These are phyloP conservation scores for Talaromyces piceae DNA, from an alignment of 2,329 filamentous ascomycete genomes.

Conservation along the genomic window DNA sequence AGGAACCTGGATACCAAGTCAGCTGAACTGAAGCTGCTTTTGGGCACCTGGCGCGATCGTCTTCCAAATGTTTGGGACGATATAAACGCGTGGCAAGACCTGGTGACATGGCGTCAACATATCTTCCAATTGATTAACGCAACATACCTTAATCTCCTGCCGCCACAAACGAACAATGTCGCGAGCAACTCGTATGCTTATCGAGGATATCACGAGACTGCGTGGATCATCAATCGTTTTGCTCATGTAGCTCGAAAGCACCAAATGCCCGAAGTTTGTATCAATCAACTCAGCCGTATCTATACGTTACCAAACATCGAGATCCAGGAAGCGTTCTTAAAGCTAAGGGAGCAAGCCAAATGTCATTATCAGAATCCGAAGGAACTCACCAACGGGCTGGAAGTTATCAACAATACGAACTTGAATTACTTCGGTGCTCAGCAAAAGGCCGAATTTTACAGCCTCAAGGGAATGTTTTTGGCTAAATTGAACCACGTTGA, in stretches of 20 bases:
- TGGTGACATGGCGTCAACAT: slow-evolving; percentile 99
- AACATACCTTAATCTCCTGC: slow-evolving; percentile 80
- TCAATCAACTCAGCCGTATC: slow-evolving; percentile 91
- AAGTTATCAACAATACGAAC: slow-evolving; percentile 99
- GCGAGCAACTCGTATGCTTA: slow-evolving; percentile 93
- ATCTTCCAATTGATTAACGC: slow-evolving; percentile 97
- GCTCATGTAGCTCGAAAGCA: slow-evolving; percentile 97
- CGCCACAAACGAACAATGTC: slow-evolving; percentile 69
- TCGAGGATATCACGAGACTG: slow-evolving; percentile 94
- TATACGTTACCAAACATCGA: slow-evolving; percentile 99
- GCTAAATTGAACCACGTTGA: slow-evolving; percentile 86
- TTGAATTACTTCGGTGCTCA: slow-evolving; percentile 94
- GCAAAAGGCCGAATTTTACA: slow-evolving; percentile 99
- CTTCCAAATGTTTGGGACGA: slow-evolving; percentile 98
- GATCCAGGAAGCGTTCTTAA: slow-evolving; percentile 97
- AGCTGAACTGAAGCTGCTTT: slow-evolving; percentile 84
- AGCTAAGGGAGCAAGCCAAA: slow-evolving; percentile 95
- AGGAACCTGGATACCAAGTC: slow-evolving; percentile 88
- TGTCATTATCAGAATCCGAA: slow-evolving; percentile 96
- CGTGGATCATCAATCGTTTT: slow-evolving; percentile 99
- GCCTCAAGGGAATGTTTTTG: slow-evolving; percentile 97
- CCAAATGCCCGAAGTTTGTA: slow-evolving; percentile 92
- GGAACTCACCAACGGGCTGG: slow-evolving; percentile 83
- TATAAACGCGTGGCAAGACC: slow-evolving; percentile 97
- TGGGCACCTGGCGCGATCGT: slow-evolving; percentile 91